These are phyloP conservation scores for Podaxis sp. DNA, from an alignment of 768 basidiomycete species.

Conservation along the genomic window DNA sequence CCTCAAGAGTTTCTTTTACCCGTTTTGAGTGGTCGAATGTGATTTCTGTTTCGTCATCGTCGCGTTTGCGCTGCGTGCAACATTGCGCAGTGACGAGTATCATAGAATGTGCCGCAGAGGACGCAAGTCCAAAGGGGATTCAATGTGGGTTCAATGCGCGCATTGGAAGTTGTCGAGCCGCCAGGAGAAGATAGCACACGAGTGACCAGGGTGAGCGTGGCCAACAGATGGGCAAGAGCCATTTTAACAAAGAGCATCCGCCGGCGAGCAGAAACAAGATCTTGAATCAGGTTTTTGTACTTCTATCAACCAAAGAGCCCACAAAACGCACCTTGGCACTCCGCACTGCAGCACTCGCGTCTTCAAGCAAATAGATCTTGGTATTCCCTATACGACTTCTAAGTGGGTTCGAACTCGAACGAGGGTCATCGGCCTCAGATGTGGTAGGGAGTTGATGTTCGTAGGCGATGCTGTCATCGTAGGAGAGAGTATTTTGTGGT, in stretches of 20 bases:
- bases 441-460: conserved; percentile 50
- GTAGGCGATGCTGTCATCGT: conserved; percentile 51
- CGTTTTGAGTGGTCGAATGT: conserved; percentile 3
- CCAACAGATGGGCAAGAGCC: too few species aligned
- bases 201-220: too few species aligned
- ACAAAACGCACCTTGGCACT: conserved; percentile 68
- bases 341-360: conserved; percentile 40
- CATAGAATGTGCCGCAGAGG: neutral
- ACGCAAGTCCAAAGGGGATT: too few species aligned
- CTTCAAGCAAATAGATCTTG: conserved; percentile 45
- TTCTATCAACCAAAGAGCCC: conserved; percentile 23
- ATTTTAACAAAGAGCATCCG: too few species aligned
- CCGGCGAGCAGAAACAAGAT: conserved; percentile 9
- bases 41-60: conserved; percentile 30
- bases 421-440: conserved; percentile 23
- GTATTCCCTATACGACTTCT: conserved; percentile 66
- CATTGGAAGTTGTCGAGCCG: neutral
- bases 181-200: neutral
- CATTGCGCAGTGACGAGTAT: neutral
- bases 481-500: conserved; percentile 28
- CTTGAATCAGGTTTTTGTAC: conserved; percentile 41
- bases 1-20: conserved; percentile 18
- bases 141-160: neutral
- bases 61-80: conserved; percentile 37
- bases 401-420: conserved; percentile 34